Percentiles rank a stretch among this genome's conserved stretches.
These are phyloP conservation scores for Nicotiana tomentosiformis DNA, from an alignment of 257 asterid species.

Conservation along the genomic window DNA sequence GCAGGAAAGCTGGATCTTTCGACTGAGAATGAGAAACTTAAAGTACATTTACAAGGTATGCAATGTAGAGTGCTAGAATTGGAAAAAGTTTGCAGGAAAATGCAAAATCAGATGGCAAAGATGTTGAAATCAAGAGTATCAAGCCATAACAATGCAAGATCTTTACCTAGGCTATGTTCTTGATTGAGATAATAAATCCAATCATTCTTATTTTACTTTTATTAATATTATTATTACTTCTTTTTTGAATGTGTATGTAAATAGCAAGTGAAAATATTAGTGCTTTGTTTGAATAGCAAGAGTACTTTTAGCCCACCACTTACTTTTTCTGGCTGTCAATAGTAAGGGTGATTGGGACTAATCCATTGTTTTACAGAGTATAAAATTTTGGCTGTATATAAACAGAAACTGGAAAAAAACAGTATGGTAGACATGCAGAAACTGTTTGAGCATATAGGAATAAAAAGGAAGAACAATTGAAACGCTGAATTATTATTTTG, in stretches of 20 bases:
- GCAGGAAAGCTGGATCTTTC: constrained; percentile 55
- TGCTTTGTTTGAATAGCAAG: background rate
- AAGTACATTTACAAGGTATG: constrained; percentile 77
- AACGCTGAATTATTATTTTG: background rate
- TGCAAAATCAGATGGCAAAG: constrained; percentile 72
- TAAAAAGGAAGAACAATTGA: constrained; percentile 5
- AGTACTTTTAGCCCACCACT: background rate
- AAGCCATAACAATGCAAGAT: constrained; percentile 38
- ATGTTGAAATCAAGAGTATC: constrained; percentile 62
- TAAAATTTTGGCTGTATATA: constrained; percentile 20
- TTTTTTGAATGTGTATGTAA: constrained; percentile 19
- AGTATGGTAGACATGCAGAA: constrained; percentile 12
- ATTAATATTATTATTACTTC: background rate
- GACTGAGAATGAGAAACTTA: constrained; percentile 59
- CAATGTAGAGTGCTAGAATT: constrained; percentile 77
- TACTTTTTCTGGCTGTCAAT: background rate
- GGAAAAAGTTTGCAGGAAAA: constrained; percentile 64
- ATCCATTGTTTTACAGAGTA: constrained; percentile 14
- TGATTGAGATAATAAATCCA: constrained; percentile 27
- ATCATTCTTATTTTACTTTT: background rate
- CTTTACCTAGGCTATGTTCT: constrained; percentile 75
- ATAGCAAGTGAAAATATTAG: constrained; percentile 23
- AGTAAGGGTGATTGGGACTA: background rate
- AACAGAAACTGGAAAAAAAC: background rate
- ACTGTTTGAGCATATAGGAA: constrained; percentile 9